Evolutionary conservation across 2,329 filamentous ascomycete genomes (phyloP), one percentile per base, ranked within the genome.

Genomic region (Colletotrichum viniferum): DNA sequence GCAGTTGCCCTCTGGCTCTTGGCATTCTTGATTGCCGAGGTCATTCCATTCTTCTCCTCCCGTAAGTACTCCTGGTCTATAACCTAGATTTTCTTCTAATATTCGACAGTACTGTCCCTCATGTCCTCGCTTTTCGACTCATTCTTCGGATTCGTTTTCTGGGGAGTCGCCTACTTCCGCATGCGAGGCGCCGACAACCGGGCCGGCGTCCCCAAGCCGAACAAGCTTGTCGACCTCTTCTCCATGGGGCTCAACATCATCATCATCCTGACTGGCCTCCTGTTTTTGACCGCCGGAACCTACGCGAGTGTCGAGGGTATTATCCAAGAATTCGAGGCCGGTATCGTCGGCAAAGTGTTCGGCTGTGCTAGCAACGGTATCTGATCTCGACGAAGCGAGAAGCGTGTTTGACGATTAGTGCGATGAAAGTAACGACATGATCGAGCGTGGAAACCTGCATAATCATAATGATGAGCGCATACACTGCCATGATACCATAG

Each of bases 141-240:
- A 69, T 96, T 96, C 89, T 96, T 96, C 80, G 96, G 96, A 28
- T 98, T 98, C 88, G 98, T 98, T 81, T 98, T 98, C 88, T 98
- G 94, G 94, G 94, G 94, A 14, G 90, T 95, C 2, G 94, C 94
- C 1, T 96, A 95, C 81, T 90, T 96, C 81, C 90, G 94, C 71
- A 95, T 96, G 94, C 89, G 94, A 63, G 86, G 86, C 24, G 93
- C 90, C 2, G 93, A 95, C 77, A 88, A 91, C 43, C 88, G 89
- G 8, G 81, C 88, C 4, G 85, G 87, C 1, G 88, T 90, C 36
- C 88, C 90, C 66, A 89, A 87, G 77, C 86, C 90, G 38, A 91
- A 90, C 63, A 80, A 76, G 8, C 30, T 92, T 38, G 85, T 88
- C 2, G 90, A 90, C 43, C 84, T 85, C 75, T 80, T 90, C 9